Evolutionary conservation across 441 rosid genomes (phyloP), one percentile per base, ranked within the genome.

Genomic region (Mallotus repandus): DNA sequence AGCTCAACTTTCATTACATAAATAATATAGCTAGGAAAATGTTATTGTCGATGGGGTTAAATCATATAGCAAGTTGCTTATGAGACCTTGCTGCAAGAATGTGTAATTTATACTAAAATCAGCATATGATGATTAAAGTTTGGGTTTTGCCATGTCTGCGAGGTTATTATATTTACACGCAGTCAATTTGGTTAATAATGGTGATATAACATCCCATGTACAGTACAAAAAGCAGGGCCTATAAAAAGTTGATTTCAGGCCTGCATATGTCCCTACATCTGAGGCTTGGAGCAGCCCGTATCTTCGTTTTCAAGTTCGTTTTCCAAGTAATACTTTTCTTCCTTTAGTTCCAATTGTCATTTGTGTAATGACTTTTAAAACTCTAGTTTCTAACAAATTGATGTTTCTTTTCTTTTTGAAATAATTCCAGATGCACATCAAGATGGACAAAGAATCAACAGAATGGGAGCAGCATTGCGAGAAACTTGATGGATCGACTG

Each of bases 371-470:
- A 45, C 12, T 45, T 45, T 8, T 5, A 45, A 38, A 38, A 4
- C 7, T 6, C 7, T 38, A 3, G 41, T 38, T 38, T 38, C 49
- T 45, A 9, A 7, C 49, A 45, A 45, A 21, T 55, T 38, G 41
- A 38, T 38, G 41, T 49, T 71, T 22, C 0, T 22, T 54, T 43
- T 22, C 5, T 48, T 45, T 18, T 22, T 74, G 38, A 35, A 21
- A 16, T n/a, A 59, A 35, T 52, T 63, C 12, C 6, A 25, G 45
- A 4, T 49, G 15, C 2, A 25, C 41, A 69, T 75, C 75, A 81
- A 69, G 70, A 21, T 61, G 54, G 45, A 53, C 21, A 21, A 38
- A 75, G 79, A 64, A 25, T 49, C 14, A 57, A 38, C 41, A 38
- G 43, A 35, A 41, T 18, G 45, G 48, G 54, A 68, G 66, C 70